phyloP scores from a whole-genome alignment of 2,329 filamentous ascomycete species.

The Zasmidium cellare region DNA sequence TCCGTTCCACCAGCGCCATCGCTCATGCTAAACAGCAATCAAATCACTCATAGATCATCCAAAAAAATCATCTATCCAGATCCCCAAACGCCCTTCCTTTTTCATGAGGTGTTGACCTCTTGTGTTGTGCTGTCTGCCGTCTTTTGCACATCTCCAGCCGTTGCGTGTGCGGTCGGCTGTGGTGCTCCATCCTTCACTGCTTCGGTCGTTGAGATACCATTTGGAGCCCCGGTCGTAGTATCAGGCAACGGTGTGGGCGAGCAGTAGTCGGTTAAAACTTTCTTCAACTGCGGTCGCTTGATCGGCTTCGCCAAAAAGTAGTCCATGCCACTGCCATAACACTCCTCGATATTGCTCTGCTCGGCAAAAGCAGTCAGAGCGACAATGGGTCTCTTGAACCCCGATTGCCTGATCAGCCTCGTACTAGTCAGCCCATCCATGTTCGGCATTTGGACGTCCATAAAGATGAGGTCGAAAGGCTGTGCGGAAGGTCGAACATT shows the following conservation, averaged over 20 bases:
- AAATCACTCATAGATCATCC: not conserved
- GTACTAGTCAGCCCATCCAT: conserved; percentile 87
- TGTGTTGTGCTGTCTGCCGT: too few species aligned
- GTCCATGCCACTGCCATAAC: conserved; percentile 86
- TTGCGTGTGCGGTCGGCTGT: too few species aligned
- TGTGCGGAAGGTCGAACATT: conserved; percentile 48
- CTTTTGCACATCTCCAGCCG: too few species aligned
- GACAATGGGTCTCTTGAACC: conserved; percentile 85
- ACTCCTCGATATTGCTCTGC: conserved; percentile 68
- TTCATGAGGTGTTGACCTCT: not conserved
- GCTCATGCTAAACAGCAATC: not conserved
- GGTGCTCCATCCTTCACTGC: too few species aligned
- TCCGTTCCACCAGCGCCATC: not conserved
- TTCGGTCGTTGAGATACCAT: too few species aligned
- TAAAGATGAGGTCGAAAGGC: conserved; percentile 88
- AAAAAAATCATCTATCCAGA: not conserved
- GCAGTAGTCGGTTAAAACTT: conserved; percentile 78
- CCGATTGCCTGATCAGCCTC: conserved; percentile 78
- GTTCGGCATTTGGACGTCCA: conserved; percentile 94
- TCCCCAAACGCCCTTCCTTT: not conserved
- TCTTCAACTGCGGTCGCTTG: conserved; percentile 78
- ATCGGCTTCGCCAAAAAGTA: conserved; percentile 79
- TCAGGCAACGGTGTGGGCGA: conserved; percentile 52
- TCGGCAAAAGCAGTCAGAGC: conserved; percentile 88
- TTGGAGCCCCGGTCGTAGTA: too few species aligned